Evolutionary conservation across 768 basidiomycete species (phyloP), one percentile per base, ranked within the genome.

Genomic region (Mycena olivaceomarginata): DNA sequence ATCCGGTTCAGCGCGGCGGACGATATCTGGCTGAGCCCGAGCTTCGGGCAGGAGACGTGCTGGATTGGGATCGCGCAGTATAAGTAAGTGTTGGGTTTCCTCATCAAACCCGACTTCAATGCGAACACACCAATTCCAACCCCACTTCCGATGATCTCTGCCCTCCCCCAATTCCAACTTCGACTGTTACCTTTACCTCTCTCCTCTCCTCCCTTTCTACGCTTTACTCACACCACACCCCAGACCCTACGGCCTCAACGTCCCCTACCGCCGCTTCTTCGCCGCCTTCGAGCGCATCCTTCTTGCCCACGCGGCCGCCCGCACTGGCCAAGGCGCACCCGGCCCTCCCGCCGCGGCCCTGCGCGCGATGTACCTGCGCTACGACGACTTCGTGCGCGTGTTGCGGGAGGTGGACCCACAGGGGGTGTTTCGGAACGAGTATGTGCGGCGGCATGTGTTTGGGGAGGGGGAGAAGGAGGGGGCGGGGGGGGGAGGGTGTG

Each of bases 51-150:
- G 72, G 88, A 86, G 82, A 97, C 95, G 10, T 95, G 94, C 80
- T 99, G 97, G 95, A 96, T 99, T 76, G 98, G 98, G 12, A 93
- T 99, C 66, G 92, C 98, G n/a, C 97, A 98, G 82, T 99, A 94
- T 88, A 96, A 96, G 98, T 99, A 74, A 85, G 10, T 40, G 22
- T 25, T 15, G 8, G 2, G 31, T 2, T 4, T 31, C 31, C 31
- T 25, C 31, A 2, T 31, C 31, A 31, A 31, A 31, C 4, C 4
- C 31, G 3, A 3, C 31, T 31, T 31, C 31, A 31, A 31, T 31
- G n/a, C n/a, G n/a, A n/a, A n/a, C n/a, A n/a, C n/a, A n/a, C n/a
- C n/a, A n/a, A n/a, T n/a, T n/a, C n/a, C n/a, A n/a, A n/a, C 3
- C 31, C 31, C 31, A 31, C 31, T 31, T 31, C 31, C 31, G 31